phyloP scores from a whole-genome alignment of 805 yeast species.

The Brettanomyces custersianus region DNA sequence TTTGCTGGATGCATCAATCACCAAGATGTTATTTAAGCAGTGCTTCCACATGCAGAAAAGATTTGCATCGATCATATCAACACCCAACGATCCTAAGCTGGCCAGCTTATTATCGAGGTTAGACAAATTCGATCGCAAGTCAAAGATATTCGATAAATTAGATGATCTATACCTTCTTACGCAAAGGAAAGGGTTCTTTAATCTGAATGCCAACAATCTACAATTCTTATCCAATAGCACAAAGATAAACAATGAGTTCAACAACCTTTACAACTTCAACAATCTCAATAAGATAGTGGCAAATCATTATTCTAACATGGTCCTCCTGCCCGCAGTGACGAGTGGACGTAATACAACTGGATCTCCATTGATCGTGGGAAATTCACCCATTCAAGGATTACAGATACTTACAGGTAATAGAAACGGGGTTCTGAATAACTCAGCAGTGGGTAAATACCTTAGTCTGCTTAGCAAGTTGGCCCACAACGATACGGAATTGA shows the following conservation, averaged over 20 bases:
- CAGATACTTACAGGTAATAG: conserved; percentile 4
- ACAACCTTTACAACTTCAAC: conserved; percentile 21
- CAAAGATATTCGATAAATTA: conserved; percentile 21
- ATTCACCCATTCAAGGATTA: conserved; percentile 11
- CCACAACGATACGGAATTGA: conserved; percentile 24
- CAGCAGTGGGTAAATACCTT: conserved; percentile 21
- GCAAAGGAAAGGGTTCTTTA: conserved; percentile 26
- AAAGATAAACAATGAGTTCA: conserved; percentile 14
- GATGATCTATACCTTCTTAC: conserved; percentile 22
- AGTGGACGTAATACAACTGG: background rate
- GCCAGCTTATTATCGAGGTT: conserved; percentile 20
- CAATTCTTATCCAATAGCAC: conserved; percentile 21
- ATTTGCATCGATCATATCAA: conserved; percentile 13
- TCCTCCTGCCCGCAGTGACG: conserved; percentile 14
- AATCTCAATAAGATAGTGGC: conserved; percentile 19
- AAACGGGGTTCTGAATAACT: conserved; percentile 6
- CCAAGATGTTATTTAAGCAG: too few species aligned
- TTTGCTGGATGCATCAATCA: too few species aligned
- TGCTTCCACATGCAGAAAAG: too few species aligned
- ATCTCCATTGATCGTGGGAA: conserved; percentile 4
- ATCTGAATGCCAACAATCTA: conserved; percentile 20
- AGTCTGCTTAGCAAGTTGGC: conserved; percentile 20
- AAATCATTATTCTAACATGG: conserved; percentile 15
- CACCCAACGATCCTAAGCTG: conserved; percentile 22
- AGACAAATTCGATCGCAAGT: conserved; percentile 19